Evolutionary conservation across 2,329 filamentous ascomycete species (phyloP), one percentile per base, ranked within the genome.

Genomic region (Trichoderma semiorbis): DNA sequence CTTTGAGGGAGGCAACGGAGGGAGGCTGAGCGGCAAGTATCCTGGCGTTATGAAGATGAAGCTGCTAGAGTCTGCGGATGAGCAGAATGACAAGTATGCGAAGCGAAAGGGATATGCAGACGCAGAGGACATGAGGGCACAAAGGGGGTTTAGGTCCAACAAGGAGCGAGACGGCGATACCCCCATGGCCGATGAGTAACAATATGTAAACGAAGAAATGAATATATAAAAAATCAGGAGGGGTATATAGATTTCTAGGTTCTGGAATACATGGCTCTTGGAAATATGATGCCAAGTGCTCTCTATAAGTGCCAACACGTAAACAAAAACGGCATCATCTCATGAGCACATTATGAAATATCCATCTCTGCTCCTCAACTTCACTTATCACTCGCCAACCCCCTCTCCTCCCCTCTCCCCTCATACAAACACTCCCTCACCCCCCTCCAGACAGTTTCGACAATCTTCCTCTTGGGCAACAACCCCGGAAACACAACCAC

Each of bases 401-500:
- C 72, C 73, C 80, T 80, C 71, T 81, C 80, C 65, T 81, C 80
- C 30, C 74, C 77, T 73, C 77, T 77, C 53, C 75, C 74, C 73
- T 83, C 94, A 80, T 94, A 97, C 73, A 99, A 84, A 82, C 95
- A 97, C 71, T 88, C 90, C 75, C 93, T 88, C 3, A 92, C 89
- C 0, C 94, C 95, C 76, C 94, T 90, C 96, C 96, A 98, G 2
- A 98, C 95, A 75, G 90, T 88, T 83, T 98, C 94, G 32, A 98
- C 85, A 70, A 97, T 91, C 63, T 84, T 86, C 70, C 93, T 85
- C 72, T 89, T 83, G 0, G 96, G 96, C 73, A 98, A 79, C 75
- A 97, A 81, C 71, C 87, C 88, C 3, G 95, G 95, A 80, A 99
- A 99, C 3, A 98, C 94, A n/a, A 99, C 95, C 0, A 98, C 93